A percentile compares a stretch with the other conserved stretches of the same genome.
Conservation (phyloP, 345 rosid species). For the Acer negundo region DNA sequence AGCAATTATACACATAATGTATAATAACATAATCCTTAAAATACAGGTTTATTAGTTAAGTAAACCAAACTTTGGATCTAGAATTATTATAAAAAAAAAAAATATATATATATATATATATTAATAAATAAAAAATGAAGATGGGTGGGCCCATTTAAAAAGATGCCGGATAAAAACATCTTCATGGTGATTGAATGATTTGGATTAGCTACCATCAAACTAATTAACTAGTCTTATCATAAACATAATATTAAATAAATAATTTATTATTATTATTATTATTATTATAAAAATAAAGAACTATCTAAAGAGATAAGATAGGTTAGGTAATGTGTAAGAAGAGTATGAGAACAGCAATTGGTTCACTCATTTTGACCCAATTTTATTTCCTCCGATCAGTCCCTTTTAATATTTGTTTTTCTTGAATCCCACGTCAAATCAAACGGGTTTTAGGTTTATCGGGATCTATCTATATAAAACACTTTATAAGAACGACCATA, state of each 20-base stretch:
- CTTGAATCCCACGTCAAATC: no score
- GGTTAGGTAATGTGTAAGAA: slow-evolving; percentile 17
- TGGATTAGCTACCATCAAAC: slow-evolving; percentile 7
- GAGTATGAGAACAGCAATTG: slow-evolving; percentile 22
- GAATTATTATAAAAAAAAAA: neutral
- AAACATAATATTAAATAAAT: neutral
- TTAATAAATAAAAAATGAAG: no score
- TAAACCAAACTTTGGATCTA: neutral
- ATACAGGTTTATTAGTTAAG: neutral
- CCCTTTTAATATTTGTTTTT: no score
- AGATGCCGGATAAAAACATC: neutral
- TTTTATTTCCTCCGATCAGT: neutral
- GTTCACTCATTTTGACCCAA: slow-evolving; percentile 30
- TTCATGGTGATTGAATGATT: neutral
- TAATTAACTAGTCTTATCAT: neutral
- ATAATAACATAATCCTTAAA: no score
- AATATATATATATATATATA: no score
- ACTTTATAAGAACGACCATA: no score
- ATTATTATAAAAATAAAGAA: neutral
- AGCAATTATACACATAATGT: neutral
- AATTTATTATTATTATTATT: no score
- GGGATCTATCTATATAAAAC: no score
- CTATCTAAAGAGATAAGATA: slow-evolving; percentile 31
- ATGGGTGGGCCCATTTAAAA: neutral
- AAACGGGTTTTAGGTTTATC: no score